Evolutionary conservation across 306 rosid species (phyloP), one percentile per base, ranked within the genome.

Genomic region (Cicer cuneatum): DNA sequence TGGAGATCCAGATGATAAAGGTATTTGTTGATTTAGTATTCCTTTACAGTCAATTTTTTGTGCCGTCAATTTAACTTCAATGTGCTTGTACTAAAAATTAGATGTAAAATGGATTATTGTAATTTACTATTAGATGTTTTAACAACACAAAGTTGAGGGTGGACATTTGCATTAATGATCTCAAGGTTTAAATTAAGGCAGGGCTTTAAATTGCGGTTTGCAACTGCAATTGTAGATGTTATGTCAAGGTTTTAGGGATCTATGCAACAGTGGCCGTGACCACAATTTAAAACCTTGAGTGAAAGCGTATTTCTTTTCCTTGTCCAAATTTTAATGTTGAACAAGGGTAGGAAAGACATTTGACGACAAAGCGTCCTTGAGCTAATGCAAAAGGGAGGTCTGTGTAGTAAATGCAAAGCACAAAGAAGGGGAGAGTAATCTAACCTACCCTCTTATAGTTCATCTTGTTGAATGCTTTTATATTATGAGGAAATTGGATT

Each of bases 1-100:
- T 7, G 99, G 96, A 52, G 99, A 95, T 83, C 98, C 89, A 0
- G 99, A 92, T 70, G 99, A 95, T 29, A 90, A 81, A 87, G 99
- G 99, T 94, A 79, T 57, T 69, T 67, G 53, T 76, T 67, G 39
- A 35, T 54, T 67, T 4, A 11, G 37, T 54, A 19, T 49, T 14
- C 21, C 19, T 14, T 14, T 29, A 29, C 35, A 29, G 35, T 29
- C 35, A 29, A 29, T 29, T 29, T 29, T 5, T 7, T 7, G 7
- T 14, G 10, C 8, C 16, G 7, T 18, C 42, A 2, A 5, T 66
- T 66, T 73, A 46, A 35, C 41, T 67, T 45, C 53, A 48, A 12
- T n/a, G 7, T 47, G 14, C 40, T 18, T 29, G 10, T 48, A 4
- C 3, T 46, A 46, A 11, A 15, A 46, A 46, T 12, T 14, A 46